A percentile compares a stretch with the other conserved stretches of the same genome.
Evolutionary conservation across 495 filamentous ascomycete species (phyloP).

Genomic region (Entonaema liquescens): DNA sequence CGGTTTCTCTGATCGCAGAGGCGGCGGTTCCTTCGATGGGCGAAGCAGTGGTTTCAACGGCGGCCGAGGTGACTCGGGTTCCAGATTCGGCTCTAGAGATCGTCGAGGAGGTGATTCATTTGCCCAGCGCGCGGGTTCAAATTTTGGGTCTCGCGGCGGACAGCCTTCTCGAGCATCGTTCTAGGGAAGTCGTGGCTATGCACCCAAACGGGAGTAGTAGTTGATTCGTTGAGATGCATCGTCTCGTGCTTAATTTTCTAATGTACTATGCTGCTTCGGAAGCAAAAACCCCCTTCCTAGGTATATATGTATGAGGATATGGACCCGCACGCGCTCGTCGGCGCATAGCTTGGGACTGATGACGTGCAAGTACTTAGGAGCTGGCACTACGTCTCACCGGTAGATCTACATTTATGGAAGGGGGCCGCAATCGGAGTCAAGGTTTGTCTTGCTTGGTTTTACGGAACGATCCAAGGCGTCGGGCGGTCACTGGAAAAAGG

Average conservation of each 20-base stretch:
- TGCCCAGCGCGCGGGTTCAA: conserved; percentile 21
- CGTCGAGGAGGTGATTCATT: conserved; percentile 1
- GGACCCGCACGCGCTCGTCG: neutral
- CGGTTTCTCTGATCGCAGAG: no score
- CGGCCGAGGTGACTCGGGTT: neutral
- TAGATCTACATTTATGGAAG: conserved; percentile 12
- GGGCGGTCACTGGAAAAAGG: conserved; percentile 26
- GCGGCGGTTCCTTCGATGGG: neutral
- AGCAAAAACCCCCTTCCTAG: conserved; percentile 8
- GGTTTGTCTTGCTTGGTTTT: conserved; percentile 31
- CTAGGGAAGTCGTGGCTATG: conserved; percentile 2
- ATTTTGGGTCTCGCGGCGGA: neutral
- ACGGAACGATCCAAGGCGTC: conserved; percentile 26
- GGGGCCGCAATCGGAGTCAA: conserved; percentile 29
- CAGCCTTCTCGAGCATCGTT: conserved; percentile 8
- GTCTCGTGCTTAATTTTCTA: conserved; percentile 18
- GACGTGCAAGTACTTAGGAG: conserved; percentile 11
- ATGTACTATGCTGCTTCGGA: conserved; percentile 28
- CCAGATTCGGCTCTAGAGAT: neutral
- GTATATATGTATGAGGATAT: conserved; percentile 23
- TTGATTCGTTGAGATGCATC: neutral
- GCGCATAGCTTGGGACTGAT: conserved; percentile 7
- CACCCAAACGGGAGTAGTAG: neutral
- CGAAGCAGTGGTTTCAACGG: neutral
- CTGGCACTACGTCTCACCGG: conserved; percentile 9